phyloP scores from a whole-genome alignment of 306 rosid species.

The Luffa acutangula region DNA sequence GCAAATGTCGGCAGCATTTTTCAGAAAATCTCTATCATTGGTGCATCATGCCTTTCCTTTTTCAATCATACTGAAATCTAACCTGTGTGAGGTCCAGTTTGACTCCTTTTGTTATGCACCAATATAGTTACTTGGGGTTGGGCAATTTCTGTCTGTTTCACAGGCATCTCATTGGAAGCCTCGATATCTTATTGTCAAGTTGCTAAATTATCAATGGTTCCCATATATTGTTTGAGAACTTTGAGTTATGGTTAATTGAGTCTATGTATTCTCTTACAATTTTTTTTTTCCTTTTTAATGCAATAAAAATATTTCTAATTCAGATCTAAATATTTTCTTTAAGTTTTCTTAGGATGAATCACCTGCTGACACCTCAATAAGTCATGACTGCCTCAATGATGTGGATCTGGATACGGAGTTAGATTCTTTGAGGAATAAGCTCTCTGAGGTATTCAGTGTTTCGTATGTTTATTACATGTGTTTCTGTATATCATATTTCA shows the following conservation, averaged over 20 bases:
- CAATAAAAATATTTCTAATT: neutral
- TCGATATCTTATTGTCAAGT: neutral
- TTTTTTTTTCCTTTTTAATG: neutral
- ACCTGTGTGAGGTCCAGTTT: neutral
- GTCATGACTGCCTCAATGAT: slow-evolving; percentile 23
- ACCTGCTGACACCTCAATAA: slow-evolving; percentile 12
- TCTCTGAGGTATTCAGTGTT: slow-evolving; percentile 30
- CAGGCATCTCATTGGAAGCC: neutral
- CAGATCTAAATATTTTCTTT: neutral
- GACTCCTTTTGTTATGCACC: neutral
- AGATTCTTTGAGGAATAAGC: slow-evolving; percentile 52
- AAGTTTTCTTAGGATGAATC: slow-evolving; percentile 39
- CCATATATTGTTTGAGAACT: neutral
- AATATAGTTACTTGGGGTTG: neutral
- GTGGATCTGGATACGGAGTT: slow-evolving; percentile 48
- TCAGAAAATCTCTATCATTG: neutral
- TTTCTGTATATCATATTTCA: neutral
- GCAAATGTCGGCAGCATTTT: neutral
- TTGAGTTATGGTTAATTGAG: neutral
- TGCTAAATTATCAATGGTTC: neutral
- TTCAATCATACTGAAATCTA: neutral
- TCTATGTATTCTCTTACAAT: neutral
- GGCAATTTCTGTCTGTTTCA: neutral
- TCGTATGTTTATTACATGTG: neutral
- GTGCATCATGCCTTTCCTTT: neutral